Evolutionary conservation across 352 stramenopile species (phyloP).

Genomic region (Halophytophthora polymorphica): DNA sequence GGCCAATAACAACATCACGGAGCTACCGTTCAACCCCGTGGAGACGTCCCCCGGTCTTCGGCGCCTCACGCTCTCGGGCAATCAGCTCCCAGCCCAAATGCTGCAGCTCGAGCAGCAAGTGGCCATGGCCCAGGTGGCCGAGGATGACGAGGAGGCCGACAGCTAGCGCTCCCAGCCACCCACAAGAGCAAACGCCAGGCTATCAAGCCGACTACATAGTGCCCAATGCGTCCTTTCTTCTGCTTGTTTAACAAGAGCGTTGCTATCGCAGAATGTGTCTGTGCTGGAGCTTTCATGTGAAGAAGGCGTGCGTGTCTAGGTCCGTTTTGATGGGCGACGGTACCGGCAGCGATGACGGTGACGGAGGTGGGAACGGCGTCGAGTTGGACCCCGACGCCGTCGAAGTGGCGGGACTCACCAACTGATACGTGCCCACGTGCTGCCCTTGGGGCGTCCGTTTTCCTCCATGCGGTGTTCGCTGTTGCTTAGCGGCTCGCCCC

Average conservation of each 20-base stretch:
- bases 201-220: conserved; percentile 10
- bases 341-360: conserved; percentile 53
- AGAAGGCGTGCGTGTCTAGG: conserved; percentile 83
- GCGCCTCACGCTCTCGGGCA: conserved; percentile 77
- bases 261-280: background rate
- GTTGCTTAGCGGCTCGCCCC: conserved; percentile 25
- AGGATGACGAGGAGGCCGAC: conserved; percentile 49
- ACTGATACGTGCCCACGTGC: conserved; percentile 23
- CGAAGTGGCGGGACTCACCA: conserved; percentile 15
- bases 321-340: conserved; percentile 84
- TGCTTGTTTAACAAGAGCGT: conserved; percentile 2
- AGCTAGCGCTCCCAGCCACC: conserved; percentile 15
- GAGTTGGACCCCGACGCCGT: conserved; percentile 11
- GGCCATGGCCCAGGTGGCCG: conserved; percentile 45
- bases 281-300: conserved; percentile 43
- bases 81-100: conserved; percentile 51
- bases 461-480: conserved; percentile 12
- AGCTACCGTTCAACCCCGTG: conserved; percentile 77
- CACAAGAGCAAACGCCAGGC: background rate
- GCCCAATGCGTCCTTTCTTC: conserved; percentile 16
- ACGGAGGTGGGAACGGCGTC: conserved; percentile 27
- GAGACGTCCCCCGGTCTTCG: conserved; percentile 67
- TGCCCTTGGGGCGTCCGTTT: conserved; percentile 20
- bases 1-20: conserved; percentile 79
- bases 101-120: conserved; percentile 69